phyloP scores from a whole-genome alignment of 768 basidiomycete species.

The Russula lepida region DNA sequence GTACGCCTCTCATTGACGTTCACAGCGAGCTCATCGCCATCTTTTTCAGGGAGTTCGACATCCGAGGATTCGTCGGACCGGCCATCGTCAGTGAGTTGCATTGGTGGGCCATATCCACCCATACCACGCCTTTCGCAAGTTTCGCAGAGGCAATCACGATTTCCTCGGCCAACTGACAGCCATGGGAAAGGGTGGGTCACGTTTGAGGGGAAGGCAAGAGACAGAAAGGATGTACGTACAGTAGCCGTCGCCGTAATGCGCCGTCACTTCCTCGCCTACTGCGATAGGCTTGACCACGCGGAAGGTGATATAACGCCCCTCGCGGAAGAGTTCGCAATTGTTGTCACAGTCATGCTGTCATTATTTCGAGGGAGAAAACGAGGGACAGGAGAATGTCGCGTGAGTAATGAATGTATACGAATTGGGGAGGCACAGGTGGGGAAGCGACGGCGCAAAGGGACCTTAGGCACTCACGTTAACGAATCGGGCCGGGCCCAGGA shows the following conservation, averaged over 20 bases:
- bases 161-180: slow-evolving; percentile 51
- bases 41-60: slow-evolving; percentile 21
- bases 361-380: slow-evolving; percentile 15
- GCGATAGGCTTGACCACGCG: slow-evolving; percentile 70
- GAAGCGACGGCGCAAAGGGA: slow-evolving; percentile 9
- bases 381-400: slow-evolving; percentile 16
- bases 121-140: slow-evolving; percentile 71
- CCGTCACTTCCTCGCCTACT: slow-evolving; percentile 80
- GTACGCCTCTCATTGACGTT: slow-evolving; percentile 77
- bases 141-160: slow-evolving; percentile 75
- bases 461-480: slow-evolving; percentile 60
- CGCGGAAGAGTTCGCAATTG: slow-evolving; percentile 82
- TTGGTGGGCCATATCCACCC: slow-evolving; percentile 61
- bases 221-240: slow-evolving; percentile 45
- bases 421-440: slow-evolving; percentile 9
- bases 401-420: slow-evolving; percentile 9
- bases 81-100: slow-evolving; percentile 47
- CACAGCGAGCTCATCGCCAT: slow-evolving; percentile 32
- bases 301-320: slow-evolving; percentile 86
- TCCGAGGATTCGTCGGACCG: slow-evolving; percentile 33
- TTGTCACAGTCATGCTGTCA: slow-evolving; percentile 81
- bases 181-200: slow-evolving; percentile 26
- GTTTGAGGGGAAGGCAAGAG: slow-evolving; percentile 21
- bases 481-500: slow-evolving; percentile 86
- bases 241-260: slow-evolving; percentile 86